phyloP scores from a whole-genome alignment of 2,329 filamentous ascomycete genomes.

The Paecilomyces variotii region DNA sequence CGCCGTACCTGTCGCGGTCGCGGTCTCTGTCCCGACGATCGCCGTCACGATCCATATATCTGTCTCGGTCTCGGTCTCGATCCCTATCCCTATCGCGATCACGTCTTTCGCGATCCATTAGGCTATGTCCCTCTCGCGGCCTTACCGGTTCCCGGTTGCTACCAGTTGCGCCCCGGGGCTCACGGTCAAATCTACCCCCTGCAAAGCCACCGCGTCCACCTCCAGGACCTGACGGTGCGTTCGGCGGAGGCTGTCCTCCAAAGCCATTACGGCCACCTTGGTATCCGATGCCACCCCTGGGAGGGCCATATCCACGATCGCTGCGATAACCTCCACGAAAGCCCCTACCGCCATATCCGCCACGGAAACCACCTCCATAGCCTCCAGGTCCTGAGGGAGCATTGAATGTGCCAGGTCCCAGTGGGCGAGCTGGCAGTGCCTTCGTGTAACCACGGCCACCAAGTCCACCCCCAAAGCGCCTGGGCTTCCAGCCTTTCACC shows the following conservation, averaged over 20 bases:
- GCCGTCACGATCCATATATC: constrained; percentile 29
- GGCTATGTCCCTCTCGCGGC: constrained; percentile 52
- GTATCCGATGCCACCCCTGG: constrained; percentile 46
- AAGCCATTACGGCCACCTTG: constrained; percentile 50
- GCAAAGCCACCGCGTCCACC: constrained; percentile 48
- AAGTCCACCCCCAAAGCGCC: constrained; percentile 82
- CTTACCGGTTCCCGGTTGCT: constrained; percentile 81
- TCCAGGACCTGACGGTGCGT: constrained; percentile 46
- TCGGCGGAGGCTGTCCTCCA: constrained; percentile 41
- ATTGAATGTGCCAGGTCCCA: constrained; percentile 52
- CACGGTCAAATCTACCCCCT: constrained; percentile 44
- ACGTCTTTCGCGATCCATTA: constrained; percentile 32
- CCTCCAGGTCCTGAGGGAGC: constrained; percentile 50
- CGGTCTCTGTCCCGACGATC: constrained; percentile 38
- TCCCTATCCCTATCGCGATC: constrained; percentile 34
- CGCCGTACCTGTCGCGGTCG: constrained; percentile 39
- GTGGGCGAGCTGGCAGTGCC: constrained; percentile 61
- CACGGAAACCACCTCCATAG: constrained; percentile 48
- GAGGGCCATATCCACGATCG: constrained; percentile 39
- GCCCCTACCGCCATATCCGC: constrained; percentile 46
- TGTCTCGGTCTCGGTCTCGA: constrained; percentile 51
- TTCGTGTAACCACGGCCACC: constrained; percentile 92
- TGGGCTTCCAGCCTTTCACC: constrained; percentile 86
- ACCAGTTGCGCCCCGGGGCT: constrained; percentile 52
- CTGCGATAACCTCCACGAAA: constrained; percentile 46